Base-by-base conservation (phyloP, 2,329 filamentous ascomycete species). In the Xylariales sp. region DNA sequence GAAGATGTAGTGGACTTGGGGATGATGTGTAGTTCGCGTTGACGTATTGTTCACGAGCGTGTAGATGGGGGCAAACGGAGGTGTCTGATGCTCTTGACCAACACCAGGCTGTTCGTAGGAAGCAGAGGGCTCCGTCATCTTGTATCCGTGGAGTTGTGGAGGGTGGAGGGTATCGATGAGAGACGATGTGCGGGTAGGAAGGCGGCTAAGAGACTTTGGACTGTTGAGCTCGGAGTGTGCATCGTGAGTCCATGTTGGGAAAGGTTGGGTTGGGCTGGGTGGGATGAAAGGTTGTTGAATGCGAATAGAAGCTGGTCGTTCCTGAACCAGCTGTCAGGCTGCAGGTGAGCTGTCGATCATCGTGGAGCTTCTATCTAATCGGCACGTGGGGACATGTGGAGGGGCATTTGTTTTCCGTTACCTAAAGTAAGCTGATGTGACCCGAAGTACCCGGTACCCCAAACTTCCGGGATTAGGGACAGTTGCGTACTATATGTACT, bases 1-100 rank as follows among this genome's bases (percentile, higher is more conserved):
- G 68, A 98, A 97, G 56, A 97, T 77, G 67, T 97, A 97, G 66
- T 91, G 88, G 2, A 95, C 81, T 40, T 79, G 81, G 2, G 91
- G 93, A 60, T 97, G 90, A 54, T 88, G 75, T 47, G 88, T 86
- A 33, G 86, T 78, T 53, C 80, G 76, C 7, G 78, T 82, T n/a
- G 79, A 76, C 9, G 75, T 66, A 61, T 95, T 89, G 57, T 87
- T 81, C 49, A 97, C 73, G 31, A 96, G 71, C 1, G 88, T 85
- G 69, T 95, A 96, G 69, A 95, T 84, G 3, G 88, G 87, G 32
- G 80, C 74, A 62, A 95, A 91, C 3, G 68, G 61, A 4, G 67
- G 67, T 16, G 48, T 46, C 29, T 46, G 51, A 34, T 42, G 46
- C 44, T 51, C 41, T 24, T 45, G 43, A n/a, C 37, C 20, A 29